phyloP scores from a whole-genome alignment of 495 filamentous ascomycete species.

The Symbiotaphrina buchneri region DNA sequence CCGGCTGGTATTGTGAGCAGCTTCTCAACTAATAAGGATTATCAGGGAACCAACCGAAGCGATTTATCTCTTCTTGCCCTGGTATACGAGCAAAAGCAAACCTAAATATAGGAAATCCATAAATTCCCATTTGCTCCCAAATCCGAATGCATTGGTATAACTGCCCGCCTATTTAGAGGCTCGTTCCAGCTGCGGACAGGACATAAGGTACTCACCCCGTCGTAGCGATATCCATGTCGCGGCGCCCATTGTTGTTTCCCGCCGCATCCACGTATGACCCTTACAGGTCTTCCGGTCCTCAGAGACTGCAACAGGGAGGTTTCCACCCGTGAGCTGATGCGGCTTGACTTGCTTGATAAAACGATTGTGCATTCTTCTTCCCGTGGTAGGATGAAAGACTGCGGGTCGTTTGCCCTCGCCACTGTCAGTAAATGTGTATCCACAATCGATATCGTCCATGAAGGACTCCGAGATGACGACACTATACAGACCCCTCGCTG shows the following conservation, averaged over 20 bases:
- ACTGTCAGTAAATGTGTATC: constrained; percentile 13
- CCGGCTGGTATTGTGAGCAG: neutral
- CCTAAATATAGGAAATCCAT: constrained; percentile 11
- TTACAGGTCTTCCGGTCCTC: constrained; percentile 9
- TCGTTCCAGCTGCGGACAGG: neutral
- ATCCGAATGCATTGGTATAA: constrained; percentile 10
- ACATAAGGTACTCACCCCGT: constrained; percentile 6
- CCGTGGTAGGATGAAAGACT: constrained; percentile 5
- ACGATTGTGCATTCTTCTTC: constrained; percentile 11
- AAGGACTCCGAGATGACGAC: constrained; percentile 13
- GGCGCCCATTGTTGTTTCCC: constrained; percentile 9
- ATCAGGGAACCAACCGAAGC: neutral
- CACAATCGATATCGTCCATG: constrained; percentile 12
- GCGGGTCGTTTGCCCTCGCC: constrained; percentile 12
- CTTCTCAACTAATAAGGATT: neutral
- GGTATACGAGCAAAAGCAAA: constrained; percentile 9
- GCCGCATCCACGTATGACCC: constrained; percentile 13
- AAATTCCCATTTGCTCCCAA: constrained; percentile 10
- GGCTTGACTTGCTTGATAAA: constrained; percentile 10
- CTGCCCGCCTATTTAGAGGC: neutral
- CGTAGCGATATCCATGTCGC: constrained; percentile 10
- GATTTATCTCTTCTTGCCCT: neutral
- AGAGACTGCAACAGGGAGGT: constrained; percentile 8
- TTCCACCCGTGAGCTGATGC: constrained; percentile 8
- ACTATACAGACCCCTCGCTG: constrained; percentile 7